Conservation (phyloP, 2,329 filamentous ascomycete genomes). For the Ceratocystis papillata region DNA sequence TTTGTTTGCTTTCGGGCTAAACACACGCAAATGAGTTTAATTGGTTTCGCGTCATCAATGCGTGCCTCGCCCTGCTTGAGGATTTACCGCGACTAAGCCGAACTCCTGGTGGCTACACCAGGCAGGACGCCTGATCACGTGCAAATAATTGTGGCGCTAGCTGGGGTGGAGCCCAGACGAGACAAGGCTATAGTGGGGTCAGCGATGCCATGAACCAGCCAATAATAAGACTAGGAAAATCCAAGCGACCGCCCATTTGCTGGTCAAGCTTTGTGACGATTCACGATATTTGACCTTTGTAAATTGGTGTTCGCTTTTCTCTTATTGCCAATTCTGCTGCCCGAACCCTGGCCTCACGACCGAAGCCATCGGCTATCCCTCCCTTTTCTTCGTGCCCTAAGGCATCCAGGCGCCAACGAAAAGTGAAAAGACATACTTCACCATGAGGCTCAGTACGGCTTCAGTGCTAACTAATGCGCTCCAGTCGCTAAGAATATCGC, state of each 20-base stretch:
- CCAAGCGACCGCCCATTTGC: background rate
- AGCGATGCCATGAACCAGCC: background rate
- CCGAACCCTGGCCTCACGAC: background rate
- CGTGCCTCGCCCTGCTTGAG: slow-evolving; percentile 1
- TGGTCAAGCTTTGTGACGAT: slow-evolving; percentile 7
- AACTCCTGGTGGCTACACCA: background rate
- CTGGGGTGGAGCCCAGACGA: background rate
- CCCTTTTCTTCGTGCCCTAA: background rate
- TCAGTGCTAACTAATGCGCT: slow-evolving; percentile 43
- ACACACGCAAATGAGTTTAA: slow-evolving; percentile 14
- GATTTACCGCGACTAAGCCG: slow-evolving; percentile 9
- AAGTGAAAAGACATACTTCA: slow-evolving; percentile 26
- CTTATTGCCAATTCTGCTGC: background rate
- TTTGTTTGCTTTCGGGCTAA: slow-evolving; percentile 2
- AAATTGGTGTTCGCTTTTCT: background rate
- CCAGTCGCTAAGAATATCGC: slow-evolving; percentile 38
- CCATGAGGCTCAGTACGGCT: slow-evolving; percentile 39
- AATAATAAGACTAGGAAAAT: slow-evolving; percentile 11
- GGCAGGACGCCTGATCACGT: slow-evolving; percentile 23
- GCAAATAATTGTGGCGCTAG: background rate
- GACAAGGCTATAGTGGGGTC: slow-evolving; percentile 16
- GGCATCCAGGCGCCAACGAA: background rate
- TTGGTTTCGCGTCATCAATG: slow-evolving; percentile 22
- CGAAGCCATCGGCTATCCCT: background rate
- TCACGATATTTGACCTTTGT: background rate